Base-by-base conservation (phyloP, 331 rosid genomes). In the Phaseolus coccineus region DNA sequence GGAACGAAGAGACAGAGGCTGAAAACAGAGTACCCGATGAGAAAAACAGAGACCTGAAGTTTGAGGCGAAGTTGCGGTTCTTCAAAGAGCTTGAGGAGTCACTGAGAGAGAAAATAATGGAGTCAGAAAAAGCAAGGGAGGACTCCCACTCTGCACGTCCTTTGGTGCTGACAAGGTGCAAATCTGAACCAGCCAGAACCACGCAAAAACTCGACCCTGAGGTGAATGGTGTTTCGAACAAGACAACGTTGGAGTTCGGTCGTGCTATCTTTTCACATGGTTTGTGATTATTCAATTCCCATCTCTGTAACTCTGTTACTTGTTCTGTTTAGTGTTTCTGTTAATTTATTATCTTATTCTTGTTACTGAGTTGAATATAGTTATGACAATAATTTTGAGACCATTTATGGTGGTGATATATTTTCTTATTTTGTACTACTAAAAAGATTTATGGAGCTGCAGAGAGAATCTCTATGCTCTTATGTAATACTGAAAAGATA, bases 131-230 rank as follows among this genome's bases (percentile, higher is more conserved):
- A 16, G 10, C 13, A 69, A 77, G 73, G 22, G 84, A 53, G 51
- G 87, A 80, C 44, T 75, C 85, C 44, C 86, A 78, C 35, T 73
- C 83, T 12, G 82, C 42, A 1, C 80, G 82, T 56, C 91, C 90
- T 28, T 46, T 86, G 42, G 86, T 85, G 14, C 92, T 92, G 19
- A 94, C 91, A 3, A 84, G 97, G 87, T 89, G 98, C 85, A 92
- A 92, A 86, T 92, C 98, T 19, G 97, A 90, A 67, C 96, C 95
- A 13, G 86, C 88, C 1, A 88, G 96, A 94, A 83, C 76, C 8
- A 82, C 84, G 9, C 81, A 81, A 74, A 85, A 83, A 68, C 79
- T 88, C 53, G 63, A 82, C 50, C 81, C 86, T 6, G 87, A 86
- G 65, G 5, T 73, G 28, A 65, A 57, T 0, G 48, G 76, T 52